Percentiles rank a stretch among this genome's conserved stretches.
These are phyloP conservation scores for Pythium rishiriense DNA, from an alignment of 352 stramenopile species.

Conservation along the genomic window DNA sequence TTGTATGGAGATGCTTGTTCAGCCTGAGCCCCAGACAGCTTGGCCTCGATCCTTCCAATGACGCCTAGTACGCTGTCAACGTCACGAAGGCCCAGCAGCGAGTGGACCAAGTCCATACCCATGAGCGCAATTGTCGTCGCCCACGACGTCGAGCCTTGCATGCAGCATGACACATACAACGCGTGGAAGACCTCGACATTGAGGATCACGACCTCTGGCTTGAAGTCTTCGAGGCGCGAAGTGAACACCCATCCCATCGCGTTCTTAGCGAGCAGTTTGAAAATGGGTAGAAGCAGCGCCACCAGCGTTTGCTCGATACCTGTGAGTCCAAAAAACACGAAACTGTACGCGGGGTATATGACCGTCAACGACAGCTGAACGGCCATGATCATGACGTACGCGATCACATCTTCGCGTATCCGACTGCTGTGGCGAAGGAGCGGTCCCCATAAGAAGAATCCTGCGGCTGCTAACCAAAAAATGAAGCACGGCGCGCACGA, in stretches of 20 bases:
- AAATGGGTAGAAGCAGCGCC: constrained; percentile 28
- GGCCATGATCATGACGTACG: not conserved
- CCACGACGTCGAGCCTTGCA: constrained; percentile 2
- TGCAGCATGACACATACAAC: constrained; percentile 18
- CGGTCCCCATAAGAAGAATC: not conserved
- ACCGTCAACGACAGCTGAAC: not conserved
- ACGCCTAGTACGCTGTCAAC: no score
- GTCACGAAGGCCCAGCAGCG: not conserved
- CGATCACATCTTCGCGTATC: not conserved
- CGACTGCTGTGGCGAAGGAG: no score
- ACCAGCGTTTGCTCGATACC: constrained; percentile 5
- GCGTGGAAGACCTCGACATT: constrained; percentile 5
- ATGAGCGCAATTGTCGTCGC: not conserved
- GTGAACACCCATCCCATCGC: no score
- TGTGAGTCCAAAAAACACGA: constrained; percentile 11
- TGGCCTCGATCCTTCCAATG: not conserved
- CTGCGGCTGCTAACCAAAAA: constrained; percentile 10
- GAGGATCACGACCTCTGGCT: constrained; percentile 20
- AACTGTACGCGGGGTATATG: constrained; percentile 17
- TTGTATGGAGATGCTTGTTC: no score
- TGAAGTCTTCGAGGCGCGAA: constrained; percentile 37
- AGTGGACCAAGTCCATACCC: not conserved
- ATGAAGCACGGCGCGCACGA: constrained; percentile 23
- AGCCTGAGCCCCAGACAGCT: not conserved
- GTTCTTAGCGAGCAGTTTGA: no score